Base-by-base conservation (phyloP, 139 green algal species). In the Picochlorum costavermella region DNA sequence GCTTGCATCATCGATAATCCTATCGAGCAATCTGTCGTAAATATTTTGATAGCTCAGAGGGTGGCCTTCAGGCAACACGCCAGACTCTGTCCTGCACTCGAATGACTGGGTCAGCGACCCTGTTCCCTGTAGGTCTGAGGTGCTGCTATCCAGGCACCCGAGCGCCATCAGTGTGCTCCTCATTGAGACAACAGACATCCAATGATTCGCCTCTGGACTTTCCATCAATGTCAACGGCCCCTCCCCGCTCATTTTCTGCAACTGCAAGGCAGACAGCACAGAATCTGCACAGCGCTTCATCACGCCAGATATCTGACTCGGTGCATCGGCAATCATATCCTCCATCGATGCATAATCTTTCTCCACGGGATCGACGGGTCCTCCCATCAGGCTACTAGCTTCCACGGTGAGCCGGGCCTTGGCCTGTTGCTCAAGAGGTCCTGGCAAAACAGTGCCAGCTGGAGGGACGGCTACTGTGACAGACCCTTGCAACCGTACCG, bases 31-130 rank as follows among this genome's bases (percentile, higher is more conserved):
- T 6, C 6, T 37, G 5, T 36, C 57, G 20, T 83, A 68, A 10
- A 61, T 6, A 8, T 56, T 10, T 14, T 45, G 48, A 44, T 48
- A 60, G 2, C 66, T 55, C 13, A 71, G 33, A 3, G 64, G 63
- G 33, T 84, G 75, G 13, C 70, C 74, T 3, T 29, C 63, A 6
- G 78, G 78, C 63, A 84, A 61, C 33, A 84, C 75, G 5, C 71
- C 75, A 23, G 60, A 53, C 58, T 83, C 67, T 17, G 71, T 84
- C 23, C 78, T 68, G 36, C 74, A 66, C 69, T 83, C 69, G 51
- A 62, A 61, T 23, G 56, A 30, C 9, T 29, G 12, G 8, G 23
- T 59, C n/a, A 46, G 5, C 6, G 6, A 6, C n/a, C n/a, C 65
- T 4, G 17, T 40, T 8, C 33, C 33, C 46, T 20, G 33, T n/a